Percentiles rank a stretch among this genome's conserved stretches.
Evolutionary conservation across 164 flowering plant genomes (phyloP).

Genomic region (Vitis rotundifolia): DNA sequence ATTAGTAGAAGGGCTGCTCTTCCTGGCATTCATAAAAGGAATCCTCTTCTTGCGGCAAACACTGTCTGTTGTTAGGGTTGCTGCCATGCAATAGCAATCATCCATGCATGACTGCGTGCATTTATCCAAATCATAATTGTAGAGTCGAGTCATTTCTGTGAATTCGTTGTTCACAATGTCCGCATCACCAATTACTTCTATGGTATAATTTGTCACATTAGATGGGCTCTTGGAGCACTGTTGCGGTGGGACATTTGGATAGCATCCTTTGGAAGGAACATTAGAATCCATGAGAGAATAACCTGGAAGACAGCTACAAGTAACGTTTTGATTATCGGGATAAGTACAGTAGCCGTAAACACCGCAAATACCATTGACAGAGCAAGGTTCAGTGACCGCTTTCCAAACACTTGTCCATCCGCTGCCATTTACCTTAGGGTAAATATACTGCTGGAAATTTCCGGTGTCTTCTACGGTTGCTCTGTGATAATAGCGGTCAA

Average conservation of each 20-base stretch:
- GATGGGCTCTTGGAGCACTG: slow-evolving; percentile 5
- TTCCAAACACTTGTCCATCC: slow-evolving; percentile 15
- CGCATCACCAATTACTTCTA: not conserved
- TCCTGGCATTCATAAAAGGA: slow-evolving; percentile 23
- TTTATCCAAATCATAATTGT: not conserved
- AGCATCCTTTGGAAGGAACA: slow-evolving; percentile 20
- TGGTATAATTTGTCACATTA: not conserved
- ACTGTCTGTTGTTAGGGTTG: not conserved
- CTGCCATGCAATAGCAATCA: slow-evolving; percentile 16
- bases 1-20: slow-evolving; percentile 3
- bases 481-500: slow-evolving; percentile 21
- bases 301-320: slow-evolving; percentile 16
- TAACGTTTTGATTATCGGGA: slow-evolving; percentile 5
- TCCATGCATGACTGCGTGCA: slow-evolving; percentile 9
- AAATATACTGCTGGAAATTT: slow-evolving; percentile 19
- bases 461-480: slow-evolving; percentile 15
- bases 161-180: slow-evolving; percentile 3
- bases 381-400: slow-evolving; percentile 18
- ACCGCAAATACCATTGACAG: slow-evolving; percentile 13
- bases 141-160: slow-evolving; percentile 6
- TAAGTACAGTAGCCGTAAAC: slow-evolving; percentile 25
- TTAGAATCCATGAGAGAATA: slow-evolving; percentile 16
- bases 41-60: slow-evolving; percentile 20
- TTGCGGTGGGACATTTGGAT: slow-evolving; percentile 10
- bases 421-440: slow-evolving; percentile 10